These are phyloP conservation scores for Malus asiatica DNA, from an alignment of 306 rosid genomes.

Conservation along the genomic window DNA sequence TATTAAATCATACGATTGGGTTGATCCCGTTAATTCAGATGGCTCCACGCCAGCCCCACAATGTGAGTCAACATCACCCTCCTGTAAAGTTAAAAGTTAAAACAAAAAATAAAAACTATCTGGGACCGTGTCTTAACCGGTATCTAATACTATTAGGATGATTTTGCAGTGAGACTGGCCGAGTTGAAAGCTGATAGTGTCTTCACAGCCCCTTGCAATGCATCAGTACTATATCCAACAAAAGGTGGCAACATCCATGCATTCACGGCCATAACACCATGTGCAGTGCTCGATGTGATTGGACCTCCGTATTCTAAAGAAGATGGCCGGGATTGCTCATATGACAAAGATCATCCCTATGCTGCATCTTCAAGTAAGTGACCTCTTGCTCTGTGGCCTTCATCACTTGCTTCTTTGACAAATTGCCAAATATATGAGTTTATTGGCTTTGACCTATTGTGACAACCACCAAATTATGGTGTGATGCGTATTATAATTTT, in stretches of 20 bases:
- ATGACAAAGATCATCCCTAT: slow-evolving; percentile 53
- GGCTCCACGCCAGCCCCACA: slow-evolving; percentile 24
- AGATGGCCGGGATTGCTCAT: slow-evolving; percentile 76
- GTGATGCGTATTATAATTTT: too few relatives aligned
- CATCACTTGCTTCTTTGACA: not conserved
- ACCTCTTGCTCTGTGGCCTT: not conserved
- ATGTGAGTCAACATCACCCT: slow-evolving; percentile 21
- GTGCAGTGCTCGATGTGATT: slow-evolving; percentile 78
- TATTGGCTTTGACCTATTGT: too few relatives aligned
- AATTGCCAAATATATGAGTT: not conserved
- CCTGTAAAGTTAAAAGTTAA: not conserved
- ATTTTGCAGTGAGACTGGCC: slow-evolving; percentile 59
- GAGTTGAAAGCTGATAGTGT: slow-evolving; percentile 46
- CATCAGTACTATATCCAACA: slow-evolving; percentile 74
- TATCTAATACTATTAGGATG: not conserved
- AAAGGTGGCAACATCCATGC: slow-evolving; percentile 80
- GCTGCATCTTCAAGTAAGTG: slow-evolving; percentile 37
- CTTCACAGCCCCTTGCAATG: slow-evolving; percentile 54
- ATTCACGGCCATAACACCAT: slow-evolving; percentile 76
- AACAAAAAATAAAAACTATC: not conserved
- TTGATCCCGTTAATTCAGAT: slow-evolving; percentile 20
- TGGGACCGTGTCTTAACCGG: not conserved
- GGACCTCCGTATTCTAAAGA: slow-evolving; percentile 81
- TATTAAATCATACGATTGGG: slow-evolving; percentile 81
- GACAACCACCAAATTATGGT: not conserved